Evolutionary conservation across 2,329 filamentous ascomycete genomes (phyloP).

Genomic region (Pestalotiopsis sp.): DNA sequence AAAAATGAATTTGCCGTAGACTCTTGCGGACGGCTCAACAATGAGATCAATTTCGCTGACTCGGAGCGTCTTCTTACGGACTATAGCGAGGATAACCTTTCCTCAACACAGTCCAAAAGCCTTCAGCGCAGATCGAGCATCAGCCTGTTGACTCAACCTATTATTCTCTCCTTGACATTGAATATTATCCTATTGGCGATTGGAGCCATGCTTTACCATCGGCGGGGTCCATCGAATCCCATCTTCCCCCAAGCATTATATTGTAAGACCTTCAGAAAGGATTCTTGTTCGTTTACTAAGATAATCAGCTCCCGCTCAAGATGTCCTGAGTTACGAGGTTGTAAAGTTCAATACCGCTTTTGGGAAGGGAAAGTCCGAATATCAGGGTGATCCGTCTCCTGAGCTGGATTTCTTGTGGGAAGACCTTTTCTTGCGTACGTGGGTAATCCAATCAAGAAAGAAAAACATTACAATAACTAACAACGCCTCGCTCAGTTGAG

Average conservation of each 20-base stretch:
- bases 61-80: too few species aligned
- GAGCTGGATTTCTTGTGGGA: neutral
- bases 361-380: neutral
- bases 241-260: neutral
- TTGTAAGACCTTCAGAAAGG: neutral
- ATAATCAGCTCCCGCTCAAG: neutral
- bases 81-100: too few species aligned
- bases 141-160: neutral
- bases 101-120: too few species aligned
- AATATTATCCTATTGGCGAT: neutral
- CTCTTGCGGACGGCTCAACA: too few species aligned
- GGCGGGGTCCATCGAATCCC: neutral
- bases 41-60: too few species aligned
- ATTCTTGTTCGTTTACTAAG: too few species aligned
- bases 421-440: neutral
- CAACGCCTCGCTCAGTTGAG: neutral
- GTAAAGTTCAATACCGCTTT: constrained; percentile 1
- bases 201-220: neutral
- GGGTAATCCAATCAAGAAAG: neutral
- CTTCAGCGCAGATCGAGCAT: too few species aligned
- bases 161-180: neutral
- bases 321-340: neutral
- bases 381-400: neutral
- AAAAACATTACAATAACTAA: too few species aligned
- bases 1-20: too few species aligned